Base-by-base conservation (phyloP, 345 rosid species). In the Salix dunnii region DNA sequence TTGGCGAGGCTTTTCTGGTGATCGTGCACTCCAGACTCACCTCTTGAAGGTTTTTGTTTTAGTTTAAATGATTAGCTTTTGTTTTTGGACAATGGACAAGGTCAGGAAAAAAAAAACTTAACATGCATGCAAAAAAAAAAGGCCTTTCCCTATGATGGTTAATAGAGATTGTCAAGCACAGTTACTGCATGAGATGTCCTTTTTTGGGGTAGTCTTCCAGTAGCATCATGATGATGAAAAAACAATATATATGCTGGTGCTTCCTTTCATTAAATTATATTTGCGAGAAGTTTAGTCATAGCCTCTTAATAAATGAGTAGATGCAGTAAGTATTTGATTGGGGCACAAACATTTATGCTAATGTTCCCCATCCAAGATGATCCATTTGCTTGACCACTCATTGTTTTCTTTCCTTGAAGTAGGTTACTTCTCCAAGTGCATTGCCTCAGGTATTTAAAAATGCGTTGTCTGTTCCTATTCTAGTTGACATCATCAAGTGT, bases 1-100 rank as follows among this genome's bases (percentile, higher is more conserved):
- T 71, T 93, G 99, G 99, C 86, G 84, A 77, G 83, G 94, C 78
- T 88, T 91, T 68, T 86, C 90, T 38, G 93, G 96, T 6, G 89
- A 93, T 82, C 76, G 72, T 60, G 73, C 78, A 2, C 82, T 91
- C 49, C 94, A 91, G 83, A 79, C 87, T 81, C 82, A 60, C n/a
- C 83, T 96, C 73, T 82, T 93, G 79, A 93, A 91, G 99, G 99
- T 93, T 71, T 74, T 76, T 46, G 64, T 33, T 76, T 8, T 10
- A 33, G 23, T 33, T 79, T 20, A 63, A 78, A 67, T 58, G 9
- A 33, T 36, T 40, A n/a, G 14, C 28, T n/a, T n/a, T 55, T 55
- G 27, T n/a, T n/a, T 23, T n/a, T 21, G 62, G 28, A 55, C n/a
- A 8, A 55, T n/a, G 14, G 14, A 55, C 14, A 3, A n/a, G 62